A percentile compares a stretch with the other conserved stretches of the same genome.
These are phyloP conservation scores for Nakaseomyces glabratus DNA, from an alignment of 1,139 yeast genomes.

Conservation along the genomic window DNA sequence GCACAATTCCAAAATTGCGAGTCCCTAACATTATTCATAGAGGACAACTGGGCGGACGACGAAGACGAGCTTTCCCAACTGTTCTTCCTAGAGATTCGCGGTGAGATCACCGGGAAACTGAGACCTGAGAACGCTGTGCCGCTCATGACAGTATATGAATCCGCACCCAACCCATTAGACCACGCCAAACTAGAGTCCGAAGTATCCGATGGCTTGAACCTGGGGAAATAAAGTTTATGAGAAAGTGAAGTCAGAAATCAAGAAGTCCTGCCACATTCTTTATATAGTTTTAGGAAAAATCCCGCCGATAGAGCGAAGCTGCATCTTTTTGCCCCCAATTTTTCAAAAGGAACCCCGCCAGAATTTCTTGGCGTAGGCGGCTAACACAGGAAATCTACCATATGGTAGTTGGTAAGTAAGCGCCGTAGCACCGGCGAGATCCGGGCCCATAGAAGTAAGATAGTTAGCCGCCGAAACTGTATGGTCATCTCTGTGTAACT, in stretches of 20 bases:
- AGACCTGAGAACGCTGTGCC: constrained; percentile 39
- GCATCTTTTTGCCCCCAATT: too few relatives aligned
- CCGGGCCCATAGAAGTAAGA: too few relatives aligned
- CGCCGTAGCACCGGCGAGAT: too few relatives aligned
- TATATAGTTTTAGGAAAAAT: background rate
- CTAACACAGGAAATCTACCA: too few relatives aligned
- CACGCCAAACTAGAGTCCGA: constrained; percentile 45
- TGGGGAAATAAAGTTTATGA: background rate
- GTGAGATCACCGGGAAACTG: constrained; percentile 51
- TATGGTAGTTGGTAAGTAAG: too few relatives aligned
- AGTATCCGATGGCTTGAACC: background rate
- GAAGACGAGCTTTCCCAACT: constrained; percentile 53
- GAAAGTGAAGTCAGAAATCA: too few relatives aligned
- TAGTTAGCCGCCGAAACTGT: too few relatives aligned
- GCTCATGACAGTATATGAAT: constrained; percentile 67
- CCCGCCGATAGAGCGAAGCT: too few relatives aligned
- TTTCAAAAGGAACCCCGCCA: too few relatives aligned
- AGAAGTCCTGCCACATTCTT: background rate
- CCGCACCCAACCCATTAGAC: constrained; percentile 89
- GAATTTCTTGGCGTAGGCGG: too few relatives aligned
- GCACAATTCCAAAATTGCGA: constrained; percentile 64
- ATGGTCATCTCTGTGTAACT: too few relatives aligned
- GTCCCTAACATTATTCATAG: constrained; percentile 57
- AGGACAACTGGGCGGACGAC: constrained; percentile 49
- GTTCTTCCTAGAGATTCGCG: constrained; percentile 72